Evolutionary conservation across 139 green algal species (phyloP).

Genomic region (Coelastrella sp.): DNA sequence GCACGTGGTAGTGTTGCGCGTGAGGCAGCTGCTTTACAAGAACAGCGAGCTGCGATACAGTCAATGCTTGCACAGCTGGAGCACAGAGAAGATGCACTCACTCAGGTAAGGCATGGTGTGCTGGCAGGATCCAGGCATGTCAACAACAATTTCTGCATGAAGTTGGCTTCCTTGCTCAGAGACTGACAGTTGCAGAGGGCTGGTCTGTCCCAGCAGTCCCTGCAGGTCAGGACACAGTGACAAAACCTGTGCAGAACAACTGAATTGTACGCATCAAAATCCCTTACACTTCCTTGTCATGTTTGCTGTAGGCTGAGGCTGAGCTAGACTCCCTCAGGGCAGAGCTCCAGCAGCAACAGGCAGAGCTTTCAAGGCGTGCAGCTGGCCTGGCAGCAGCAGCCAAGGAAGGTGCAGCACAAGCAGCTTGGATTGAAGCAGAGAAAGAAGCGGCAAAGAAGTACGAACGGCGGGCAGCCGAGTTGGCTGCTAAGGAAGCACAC

Average conservation of each 20-base stretch:
- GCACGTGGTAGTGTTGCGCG: constrained; percentile 27
- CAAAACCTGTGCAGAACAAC: too few relatives aligned
- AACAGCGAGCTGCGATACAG: constrained; percentile 33
- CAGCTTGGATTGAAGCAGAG: constrained; percentile 40
- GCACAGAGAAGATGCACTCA: constrained; percentile 31
- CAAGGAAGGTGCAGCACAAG: constrained; percentile 44
- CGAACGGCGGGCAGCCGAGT: constrained; percentile 10
- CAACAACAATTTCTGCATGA: too few relatives aligned
- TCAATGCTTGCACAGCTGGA: constrained; percentile 44
- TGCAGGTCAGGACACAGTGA: background rate
- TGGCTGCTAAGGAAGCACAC: constrained; percentile 29
- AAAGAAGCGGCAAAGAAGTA: constrained; percentile 19
- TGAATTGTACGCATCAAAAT: too few relatives aligned
- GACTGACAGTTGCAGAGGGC: too few relatives aligned
- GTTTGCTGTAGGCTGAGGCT: constrained; percentile 26
- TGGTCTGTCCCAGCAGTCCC: background rate
- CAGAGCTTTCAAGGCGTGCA: constrained; percentile 16
- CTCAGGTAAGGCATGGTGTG: background rate
- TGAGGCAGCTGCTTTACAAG: constrained; percentile 31
- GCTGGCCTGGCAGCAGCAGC: constrained; percentile 30
- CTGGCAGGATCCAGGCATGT: background rate
- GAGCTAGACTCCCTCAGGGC: constrained; percentile 42
- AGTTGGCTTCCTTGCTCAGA: too few relatives aligned
- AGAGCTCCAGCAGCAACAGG: constrained; percentile 43
- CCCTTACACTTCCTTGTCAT: too few relatives aligned